Evolutionary conservation across 2,329 filamentous ascomycete genomes (phyloP), one percentile per base, ranked within the genome.

Genomic region (Ceratocystis destructans): DNA sequence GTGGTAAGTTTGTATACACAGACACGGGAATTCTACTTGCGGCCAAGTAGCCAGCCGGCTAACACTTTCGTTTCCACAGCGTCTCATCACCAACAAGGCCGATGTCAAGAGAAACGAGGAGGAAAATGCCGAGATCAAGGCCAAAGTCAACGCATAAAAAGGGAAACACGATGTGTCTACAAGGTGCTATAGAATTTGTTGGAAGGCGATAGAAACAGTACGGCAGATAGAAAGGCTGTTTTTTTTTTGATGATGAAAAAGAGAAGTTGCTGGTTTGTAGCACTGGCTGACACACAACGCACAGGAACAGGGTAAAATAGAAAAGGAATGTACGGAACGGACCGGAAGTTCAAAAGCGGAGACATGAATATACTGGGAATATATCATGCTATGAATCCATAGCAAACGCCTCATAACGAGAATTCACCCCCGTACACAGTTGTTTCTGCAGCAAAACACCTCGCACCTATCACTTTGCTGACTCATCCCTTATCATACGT

Each of bases 1-100:
- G 81, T 97, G 73, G 89, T 94, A 78, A 77, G 87, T 82, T 46
- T 64, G 17, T 61, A 2, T n/a, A 25, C n/a, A 20, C 25, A 45
- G 7, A 46, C 31, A 45, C 55, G 20, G 5, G 20, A 22, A 8
- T 15, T 20, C 22, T 31, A 15, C n/a, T 10, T n/a, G 28, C 28
- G 22, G 17, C 28, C 64, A 25, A 20, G 37, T 28, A 55, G 48
- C 22, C 12, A 55, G 48, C 22, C 12, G 66, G 61, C 74, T 76
- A 69, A 75, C 69, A 15, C 25, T 44, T 41, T 28, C 55, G 3
- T 22, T 15, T 10, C 61, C 44, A 15, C 65, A 82, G 80, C 79
- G 80, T 66, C 73, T 82, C 67, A 79, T 82, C 70, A 80, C 79
- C 70, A 82, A 68, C 64, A 63, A 61, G 41, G 53, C 66, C 22